These are phyloP conservation scores for Scheffersomyces coipomensis DNA, from an alignment of 805 yeast species.

Conservation along the genomic window DNA sequence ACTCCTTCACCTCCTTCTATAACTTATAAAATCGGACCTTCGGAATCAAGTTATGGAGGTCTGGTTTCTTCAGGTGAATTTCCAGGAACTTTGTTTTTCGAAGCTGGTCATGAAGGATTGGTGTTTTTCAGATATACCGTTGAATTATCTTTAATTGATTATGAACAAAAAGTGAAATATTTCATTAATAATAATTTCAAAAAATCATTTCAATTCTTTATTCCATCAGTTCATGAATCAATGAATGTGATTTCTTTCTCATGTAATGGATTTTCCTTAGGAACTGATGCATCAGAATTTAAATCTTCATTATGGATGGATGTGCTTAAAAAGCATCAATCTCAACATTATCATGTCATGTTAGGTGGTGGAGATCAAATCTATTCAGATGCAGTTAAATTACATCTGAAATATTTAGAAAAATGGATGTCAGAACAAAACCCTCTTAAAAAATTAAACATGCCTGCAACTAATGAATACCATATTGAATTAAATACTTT, in stretches of 20 bases:
- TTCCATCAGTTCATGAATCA: constrained; percentile 63
- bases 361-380: constrained; percentile 97
- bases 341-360: constrained; percentile 81
- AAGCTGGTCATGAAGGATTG: constrained; percentile 38
- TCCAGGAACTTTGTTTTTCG: constrained; percentile 43
- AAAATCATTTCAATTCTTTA: constrained; percentile 54
- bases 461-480: constrained; percentile 47
- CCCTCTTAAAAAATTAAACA: constrained; percentile 39
- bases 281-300: constrained; percentile 63
- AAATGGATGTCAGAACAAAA: constrained; percentile 63
- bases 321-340: constrained; percentile 63
- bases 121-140: constrained; percentile 69
- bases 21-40: constrained; percentile 37
- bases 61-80: constrained; percentile 40
- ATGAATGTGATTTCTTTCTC: constrained; percentile 85
- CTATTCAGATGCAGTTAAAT: constrained; percentile 79
- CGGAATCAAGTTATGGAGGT: constrained; percentile 7
- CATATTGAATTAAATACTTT: constrained; percentile 56
- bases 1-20: constrained; percentile 23
- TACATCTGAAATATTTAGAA: constrained; percentile 50
- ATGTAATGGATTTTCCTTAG: constrained; percentile 86
- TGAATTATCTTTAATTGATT: constrained; percentile 42
- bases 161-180: constrained; percentile 67
- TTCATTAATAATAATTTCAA: constrained; percentile 45
- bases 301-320: constrained; percentile 85